Conservation (phyloP, 1,284 basidiomycete genomes). For the Trametes polyzona region DNA sequence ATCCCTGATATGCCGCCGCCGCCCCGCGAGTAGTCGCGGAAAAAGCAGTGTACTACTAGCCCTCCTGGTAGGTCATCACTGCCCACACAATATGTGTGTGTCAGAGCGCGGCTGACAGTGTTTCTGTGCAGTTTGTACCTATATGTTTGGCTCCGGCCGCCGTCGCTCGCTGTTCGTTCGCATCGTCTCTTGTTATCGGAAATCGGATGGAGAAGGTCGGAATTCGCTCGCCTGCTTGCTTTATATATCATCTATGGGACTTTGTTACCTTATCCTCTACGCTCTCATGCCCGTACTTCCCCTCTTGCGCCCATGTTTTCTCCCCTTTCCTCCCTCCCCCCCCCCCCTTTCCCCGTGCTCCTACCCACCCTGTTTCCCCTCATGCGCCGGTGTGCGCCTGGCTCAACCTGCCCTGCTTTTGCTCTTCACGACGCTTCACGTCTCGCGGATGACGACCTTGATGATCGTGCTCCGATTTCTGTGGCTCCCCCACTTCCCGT, state of each 20-base stretch:
- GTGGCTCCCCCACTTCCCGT: not conserved
- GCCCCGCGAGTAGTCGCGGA: constrained; percentile 13
- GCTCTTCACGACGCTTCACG: not conserved
- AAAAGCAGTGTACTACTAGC: constrained; percentile 23
- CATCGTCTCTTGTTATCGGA: not conserved
- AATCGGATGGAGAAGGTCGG: constrained; percentile 4
- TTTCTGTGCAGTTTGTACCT: constrained; percentile 9
- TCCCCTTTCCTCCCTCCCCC: not conserved
- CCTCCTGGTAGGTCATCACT: not conserved
- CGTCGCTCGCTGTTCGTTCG: constrained; percentile 10
- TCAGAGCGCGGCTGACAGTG: not conserved
- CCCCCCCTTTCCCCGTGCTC: not conserved
- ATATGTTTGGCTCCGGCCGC: constrained; percentile 5
- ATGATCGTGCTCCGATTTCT: constrained; percentile 1
- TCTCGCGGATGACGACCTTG: constrained; percentile 9
- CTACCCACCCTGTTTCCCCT: not conserved
- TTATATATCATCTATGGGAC: constrained; percentile 22
- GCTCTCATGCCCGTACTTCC: not conserved
- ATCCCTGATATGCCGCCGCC: constrained; percentile 40
- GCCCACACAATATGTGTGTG: no score
- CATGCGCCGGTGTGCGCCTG: not conserved
- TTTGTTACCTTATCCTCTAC: not conserved
- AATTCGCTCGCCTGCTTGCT: constrained; percentile 7
- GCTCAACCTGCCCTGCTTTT: not conserved
- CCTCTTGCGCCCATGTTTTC: not conserved